phyloP scores from a whole-genome alignment of 2,329 filamentous ascomycete species.

The Xylariaceae sp. region DNA sequence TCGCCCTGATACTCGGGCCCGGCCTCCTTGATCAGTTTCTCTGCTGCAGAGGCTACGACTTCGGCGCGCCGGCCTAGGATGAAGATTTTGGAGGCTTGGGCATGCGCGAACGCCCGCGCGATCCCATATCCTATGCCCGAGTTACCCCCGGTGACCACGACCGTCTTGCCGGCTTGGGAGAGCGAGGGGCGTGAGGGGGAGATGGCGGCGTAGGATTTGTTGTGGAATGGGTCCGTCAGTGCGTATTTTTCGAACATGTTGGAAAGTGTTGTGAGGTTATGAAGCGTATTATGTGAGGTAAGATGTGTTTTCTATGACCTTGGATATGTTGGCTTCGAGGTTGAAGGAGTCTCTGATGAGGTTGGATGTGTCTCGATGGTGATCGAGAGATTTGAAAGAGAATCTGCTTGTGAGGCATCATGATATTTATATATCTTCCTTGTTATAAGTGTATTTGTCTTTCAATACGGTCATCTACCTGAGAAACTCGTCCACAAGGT shows the following conservation, averaged over 20 bases:
- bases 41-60: conserved; percentile 41
- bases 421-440: conserved; percentile 9
- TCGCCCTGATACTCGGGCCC: conserved; percentile 13
- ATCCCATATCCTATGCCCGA: conserved; percentile 71
- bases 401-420: background rate
- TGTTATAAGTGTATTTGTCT: background rate
- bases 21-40: conserved; percentile 29
- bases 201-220: conserved; percentile 47
- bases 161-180: conserved; percentile 54
- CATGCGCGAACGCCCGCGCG: conserved; percentile 60
- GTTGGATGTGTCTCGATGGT: background rate
- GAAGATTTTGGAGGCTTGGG: conserved; percentile 47
- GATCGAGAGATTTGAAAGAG: background rate
- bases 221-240: conserved; percentile 44
- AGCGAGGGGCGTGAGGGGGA: conserved; percentile 46
- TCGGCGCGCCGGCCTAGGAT: conserved; percentile 47
- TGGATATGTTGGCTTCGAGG: background rate
- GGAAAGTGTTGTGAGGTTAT: background rate
- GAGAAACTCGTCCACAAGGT: background rate
- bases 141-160: conserved; percentile 72
- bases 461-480: background rate
- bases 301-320: no score
- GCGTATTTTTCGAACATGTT: conserved; percentile 22
- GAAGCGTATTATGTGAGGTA: no score
- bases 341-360: background rate